Base-by-base conservation (phyloP, 371 early-diverging fungal species). In the Mucor lusitanicus region DNA sequence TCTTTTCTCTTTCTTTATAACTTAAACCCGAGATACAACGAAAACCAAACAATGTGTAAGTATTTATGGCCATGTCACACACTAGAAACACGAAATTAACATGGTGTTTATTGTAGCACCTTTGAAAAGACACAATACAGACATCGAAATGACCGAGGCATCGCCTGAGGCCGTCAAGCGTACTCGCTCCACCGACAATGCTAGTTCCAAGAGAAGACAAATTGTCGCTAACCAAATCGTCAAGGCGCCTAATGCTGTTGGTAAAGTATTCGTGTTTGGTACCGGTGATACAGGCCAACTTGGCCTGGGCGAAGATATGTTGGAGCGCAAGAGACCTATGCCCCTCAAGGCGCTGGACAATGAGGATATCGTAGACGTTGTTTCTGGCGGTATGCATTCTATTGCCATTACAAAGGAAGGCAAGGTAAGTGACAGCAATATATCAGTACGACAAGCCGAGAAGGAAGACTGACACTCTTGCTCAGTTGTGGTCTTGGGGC, bases 221-320 rank as follows among this genome's bases (percentile, higher is more conserved):
- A 23, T 37, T 39, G 60, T 39, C 7, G 32, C 55, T 13, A 74
- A 72, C 53, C 28, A 61, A n/a, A 46, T 78, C 4, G 74, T 75
- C 1, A 56, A 69, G 17, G 58, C 61, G 32, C 79, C 79, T 13
- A 64, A 60, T 17, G 58, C 66, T 4, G 59, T 73, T 6, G 95
- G 96, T 8, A 78, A 87, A 0, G 91, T 97, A 8, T 95, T 92
- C 77, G 95, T 95, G 23, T 94, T 97, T 75, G 99, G 99, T 25
- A 92, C 89, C 35, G 97, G 97, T 61, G 95, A 97, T 73, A 93
- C 95, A 59, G 96, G 94, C n/a, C 99, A 99, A 84, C 90, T 98
- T 23, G 99, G 99, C 32, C 82, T 97, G 15, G 95, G 94, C 8
- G 89, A 92, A 59, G 95, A 95, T 60, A 87, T 90, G 67, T 57